Conservation (phyloP, 306 rosid genomes). For the Sphenostylis stenocarpa region DNA sequence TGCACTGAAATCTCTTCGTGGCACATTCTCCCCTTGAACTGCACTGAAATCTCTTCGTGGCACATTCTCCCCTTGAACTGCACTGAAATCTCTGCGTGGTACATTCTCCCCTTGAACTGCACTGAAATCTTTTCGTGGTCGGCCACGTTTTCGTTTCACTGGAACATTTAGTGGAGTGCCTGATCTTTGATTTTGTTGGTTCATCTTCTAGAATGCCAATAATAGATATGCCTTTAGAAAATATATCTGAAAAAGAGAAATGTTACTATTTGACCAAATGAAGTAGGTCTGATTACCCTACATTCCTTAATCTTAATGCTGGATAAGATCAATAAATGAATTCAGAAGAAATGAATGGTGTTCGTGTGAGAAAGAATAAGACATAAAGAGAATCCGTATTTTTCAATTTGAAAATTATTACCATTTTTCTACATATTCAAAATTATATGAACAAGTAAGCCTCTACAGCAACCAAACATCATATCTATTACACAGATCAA, state of each 20-base stretch:
- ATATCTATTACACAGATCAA: neutral
- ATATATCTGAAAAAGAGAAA: constrained; percentile 22
- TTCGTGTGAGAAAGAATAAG: neutral
- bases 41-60: too few species aligned
- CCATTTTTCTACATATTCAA: neutral
- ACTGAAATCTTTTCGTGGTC: constrained; percentile 64
- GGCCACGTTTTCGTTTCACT: constrained; percentile 67
- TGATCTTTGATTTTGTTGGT: constrained; percentile 44
- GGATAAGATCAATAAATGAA: neutral
- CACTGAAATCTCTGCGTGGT: too few species aligned
- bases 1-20: too few species aligned
- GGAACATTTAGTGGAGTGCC: constrained; percentile 40
- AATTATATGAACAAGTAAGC: neutral
- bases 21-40: constrained; percentile 19
- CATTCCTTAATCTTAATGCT: neutral
- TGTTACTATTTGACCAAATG: neutral
- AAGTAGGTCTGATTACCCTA: neutral
- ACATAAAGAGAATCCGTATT: neutral
- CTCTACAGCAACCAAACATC: neutral
- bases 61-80: constrained; percentile 18
- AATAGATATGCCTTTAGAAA: neutral
- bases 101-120: constrained; percentile 22
- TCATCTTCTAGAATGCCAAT: constrained; percentile 44
- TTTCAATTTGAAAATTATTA: neutral
- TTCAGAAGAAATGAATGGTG: neutral